Conservation (phyloP, 805 yeast genomes). For the Kuraishia ogatae region DNA sequence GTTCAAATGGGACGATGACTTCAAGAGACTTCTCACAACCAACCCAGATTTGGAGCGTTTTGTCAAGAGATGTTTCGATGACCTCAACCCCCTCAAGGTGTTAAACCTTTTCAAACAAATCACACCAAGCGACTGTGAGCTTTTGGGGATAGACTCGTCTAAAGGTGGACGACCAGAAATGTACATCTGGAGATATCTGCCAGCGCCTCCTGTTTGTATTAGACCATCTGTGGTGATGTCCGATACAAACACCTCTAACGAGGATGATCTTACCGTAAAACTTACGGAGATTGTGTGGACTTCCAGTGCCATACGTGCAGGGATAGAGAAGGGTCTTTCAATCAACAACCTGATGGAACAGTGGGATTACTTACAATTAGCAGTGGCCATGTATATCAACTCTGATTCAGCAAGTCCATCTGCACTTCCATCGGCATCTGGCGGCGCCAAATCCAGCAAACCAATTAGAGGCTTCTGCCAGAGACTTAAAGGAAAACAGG, state of each 20-base stretch:
- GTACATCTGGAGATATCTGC: slow-evolving; percentile 94
- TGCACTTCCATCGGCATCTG: slow-evolving; percentile 57
- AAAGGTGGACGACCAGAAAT: slow-evolving; percentile 91
- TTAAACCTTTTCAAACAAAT: slow-evolving; percentile 82
- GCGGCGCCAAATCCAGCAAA: slow-evolving; percentile 47
- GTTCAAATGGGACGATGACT: slow-evolving; percentile 78
- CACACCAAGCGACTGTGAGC: slow-evolving; percentile 80
- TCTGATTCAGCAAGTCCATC: slow-evolving; percentile 88
- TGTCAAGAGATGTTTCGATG: slow-evolving; percentile 82
- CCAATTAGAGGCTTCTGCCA: slow-evolving; percentile 96
- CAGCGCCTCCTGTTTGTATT: slow-evolving; percentile 98
- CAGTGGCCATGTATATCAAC: slow-evolving; percentile 95
- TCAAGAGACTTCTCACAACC: slow-evolving; percentile 61
- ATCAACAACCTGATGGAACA: slow-evolving; percentile 94
- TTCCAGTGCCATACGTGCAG: slow-evolving; percentile 87
- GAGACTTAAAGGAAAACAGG: slow-evolving; percentile 96
- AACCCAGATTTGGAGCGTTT: slow-evolving; percentile 88
- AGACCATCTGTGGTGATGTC: slow-evolving; percentile 95
- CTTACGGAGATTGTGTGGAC: slow-evolving; percentile 96
- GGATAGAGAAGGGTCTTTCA: slow-evolving; percentile 90
- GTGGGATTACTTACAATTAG: slow-evolving; percentile 94
- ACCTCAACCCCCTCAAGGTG: slow-evolving; percentile 86
- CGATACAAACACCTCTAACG: slow-evolving; percentile 83
- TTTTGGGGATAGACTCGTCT: slow-evolving; percentile 82
- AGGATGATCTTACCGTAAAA: slow-evolving; percentile 94